Base-by-base conservation (phyloP, 129 eudicot species). In the Logfia minima region DNA sequence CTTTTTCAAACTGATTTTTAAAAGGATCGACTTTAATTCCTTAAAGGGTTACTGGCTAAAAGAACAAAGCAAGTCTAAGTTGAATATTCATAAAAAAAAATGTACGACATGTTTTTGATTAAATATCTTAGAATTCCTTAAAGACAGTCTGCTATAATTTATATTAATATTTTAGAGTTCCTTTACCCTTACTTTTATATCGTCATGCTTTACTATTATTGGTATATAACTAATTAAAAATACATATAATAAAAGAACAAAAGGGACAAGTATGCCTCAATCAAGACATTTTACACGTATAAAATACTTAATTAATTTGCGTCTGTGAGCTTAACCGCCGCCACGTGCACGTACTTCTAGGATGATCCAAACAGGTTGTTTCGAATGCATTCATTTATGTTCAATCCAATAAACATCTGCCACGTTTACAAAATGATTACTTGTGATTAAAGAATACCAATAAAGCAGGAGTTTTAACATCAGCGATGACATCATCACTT, bases 311-410 rank as follows among this genome's bases (percentile, higher is more conserved):
- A 43, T 43, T 14, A 48, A 48, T 11, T 13, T 66, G 64, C 63
- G 64, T 74, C 70, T 74, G 3, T 22, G 79, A 73, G 60, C n/a
- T 66, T 3, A 26, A n/a, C 41, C 21, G 59, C 37, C 24, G 84
- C 84, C 84, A 75, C 59, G 84, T 80, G 75, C 84, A 55, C 75
- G 66, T 11, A 2, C 6, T 80, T 80, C 79, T 74, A 80, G 83
- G 83, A 74, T 5, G 75, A 75, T 80, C 83, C 70, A 80, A 56
- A 74, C 24, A 6, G 64, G 70, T 75, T n/a, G 69, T 72, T 65
- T 51, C 19, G 53, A 4, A 19, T 22, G 80, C 64, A 35, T 35
- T 60, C 22, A 45, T 70, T 43, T 70, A 10, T 3, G 1, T 16
- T 32, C 0, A 0, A 13, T 7, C 84, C 53, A 80, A 74, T 66